Base-by-base conservation (phyloP, 257 asterid species). In the Cynanchum wilfordii region DNA sequence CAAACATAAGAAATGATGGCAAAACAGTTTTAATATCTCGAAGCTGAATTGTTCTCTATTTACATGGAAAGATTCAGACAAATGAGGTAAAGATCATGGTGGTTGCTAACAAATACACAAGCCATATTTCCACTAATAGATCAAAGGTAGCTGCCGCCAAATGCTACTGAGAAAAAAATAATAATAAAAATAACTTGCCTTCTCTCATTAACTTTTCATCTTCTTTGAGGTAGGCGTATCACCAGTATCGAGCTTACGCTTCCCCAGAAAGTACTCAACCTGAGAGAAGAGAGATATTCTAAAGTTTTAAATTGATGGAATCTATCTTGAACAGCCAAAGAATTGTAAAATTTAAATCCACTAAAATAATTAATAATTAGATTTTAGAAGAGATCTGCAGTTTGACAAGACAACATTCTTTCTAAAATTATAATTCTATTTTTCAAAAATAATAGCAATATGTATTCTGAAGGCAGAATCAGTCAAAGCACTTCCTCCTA, bases 201-300 rank as follows among this genome's bases (percentile, higher is more conserved):
- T 15, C 0, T 4, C 0, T 57, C 10, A 40, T 90, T 84, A 88
- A 80, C 77, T 80, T 82, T 77, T 89, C 29, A 87, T 88, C 88
- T 87, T 93, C 92, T 90, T 89, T 59, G 75, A 86, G 27, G 89
- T 77, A 47, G 73, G 73, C 1, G 66, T 42, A 62, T 82, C 89
- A 73, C 84, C 92, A 65, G 79, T 52, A 73, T 83, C 97, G 5
- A 86, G 24, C 86, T 87, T 87, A 75, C 97, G 96, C 79, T 87
- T 91, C 29, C 96, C 96, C 78, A 94, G 78, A 81, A 91, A 91
- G 82, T 87, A 92, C 77, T 91, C 96, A 27, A 94, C 98, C 97
- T 91, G 86, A 52, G 78, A 50, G 29, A 68, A 20, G 47, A 78
- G 20, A 44, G 40, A 62, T 1, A 42, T 42, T 42, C 10, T 42